Percentiles rank a stretch among this genome's conserved stretches.
phyloP scores from a whole-genome alignment of 306 rosid species.

The Glycine latifolia region DNA sequence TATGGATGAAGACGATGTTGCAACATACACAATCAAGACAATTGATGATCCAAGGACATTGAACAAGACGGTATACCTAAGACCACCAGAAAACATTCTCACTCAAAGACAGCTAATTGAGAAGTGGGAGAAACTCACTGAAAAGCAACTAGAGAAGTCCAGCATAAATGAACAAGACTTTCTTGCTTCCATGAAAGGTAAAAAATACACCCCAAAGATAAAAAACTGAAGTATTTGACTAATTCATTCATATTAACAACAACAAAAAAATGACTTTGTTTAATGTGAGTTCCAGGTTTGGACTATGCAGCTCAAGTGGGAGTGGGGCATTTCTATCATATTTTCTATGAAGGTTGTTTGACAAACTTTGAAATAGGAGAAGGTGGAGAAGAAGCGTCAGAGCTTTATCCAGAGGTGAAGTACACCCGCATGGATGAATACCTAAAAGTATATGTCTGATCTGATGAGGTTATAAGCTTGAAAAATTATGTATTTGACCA shows the following conservation, averaged over 20 bases:
- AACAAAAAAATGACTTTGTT: background rate
- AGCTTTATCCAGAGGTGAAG: slow-evolving; percentile 82
- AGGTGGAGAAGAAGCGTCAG: slow-evolving; percentile 80
- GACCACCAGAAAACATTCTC: slow-evolving; percentile 77
- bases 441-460: slow-evolving; percentile 52
- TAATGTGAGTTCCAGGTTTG: slow-evolving; percentile 47
- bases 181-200: slow-evolving; percentile 73
- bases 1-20: slow-evolving; percentile 81
- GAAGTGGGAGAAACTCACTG: slow-evolving; percentile 74
- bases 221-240: background rate
- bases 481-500: background rate
- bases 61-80: slow-evolving; percentile 81
- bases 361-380: slow-evolving; percentile 76
- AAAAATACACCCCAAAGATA: background rate
- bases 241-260: background rate
- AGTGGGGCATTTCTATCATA: slow-evolving; percentile 71
- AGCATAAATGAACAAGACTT: slow-evolving; percentile 63
- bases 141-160: slow-evolving; percentile 60
- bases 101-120: slow-evolving; percentile 68
- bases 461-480: slow-evolving; percentile 5
- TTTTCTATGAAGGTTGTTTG: slow-evolving; percentile 80
- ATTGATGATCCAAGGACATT: slow-evolving; percentile 80
- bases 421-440: slow-evolving; percentile 79
- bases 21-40: slow-evolving; percentile 71
- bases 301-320: slow-evolving; percentile 66